Evolutionary conservation across 768 basidiomycete species (phyloP).

Genomic region (Termitomyces heimii): DNA sequence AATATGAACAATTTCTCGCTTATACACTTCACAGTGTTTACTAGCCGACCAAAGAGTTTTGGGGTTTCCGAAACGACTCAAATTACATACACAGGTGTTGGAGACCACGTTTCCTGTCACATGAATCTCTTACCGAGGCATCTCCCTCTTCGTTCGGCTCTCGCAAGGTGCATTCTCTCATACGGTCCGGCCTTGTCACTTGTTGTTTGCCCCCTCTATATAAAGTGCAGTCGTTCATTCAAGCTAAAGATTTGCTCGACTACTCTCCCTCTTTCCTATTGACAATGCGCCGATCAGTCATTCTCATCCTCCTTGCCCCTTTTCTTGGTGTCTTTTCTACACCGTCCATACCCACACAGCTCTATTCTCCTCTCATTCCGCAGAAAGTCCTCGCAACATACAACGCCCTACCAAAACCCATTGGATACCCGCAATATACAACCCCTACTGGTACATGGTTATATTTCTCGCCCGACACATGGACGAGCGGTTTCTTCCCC

Average conservation of each 20-base stretch:
- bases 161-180: background rate
- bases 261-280: background rate
- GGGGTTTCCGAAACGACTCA: background rate
- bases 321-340: slow-evolving; percentile 15
- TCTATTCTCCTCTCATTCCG: slow-evolving; percentile 55
- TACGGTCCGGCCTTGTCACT: slow-evolving; percentile 16
- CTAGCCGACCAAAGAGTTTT: background rate
- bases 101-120: slow-evolving; percentile 3
- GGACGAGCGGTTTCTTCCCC: slow-evolving; percentile 72
- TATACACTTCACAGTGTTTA: background rate
- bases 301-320: slow-evolving; percentile 10
- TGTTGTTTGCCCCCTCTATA: background rate
- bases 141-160: background rate
- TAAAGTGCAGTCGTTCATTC: background rate
- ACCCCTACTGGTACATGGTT: slow-evolving; percentile 42
- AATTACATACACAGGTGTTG: background rate
- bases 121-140: slow-evolving; percentile 11
- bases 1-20: background rate
- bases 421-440: slow-evolving; percentile 45
- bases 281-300: background rate
- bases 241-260: background rate
- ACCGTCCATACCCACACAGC: slow-evolving; percentile 32
- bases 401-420: slow-evolving; percentile 33
- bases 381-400: slow-evolving; percentile 56
- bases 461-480: slow-evolving; percentile 49